Evolutionary conservation across 768 basidiomycete species (phyloP).

Genomic region (Podaxis sp.): DNA sequence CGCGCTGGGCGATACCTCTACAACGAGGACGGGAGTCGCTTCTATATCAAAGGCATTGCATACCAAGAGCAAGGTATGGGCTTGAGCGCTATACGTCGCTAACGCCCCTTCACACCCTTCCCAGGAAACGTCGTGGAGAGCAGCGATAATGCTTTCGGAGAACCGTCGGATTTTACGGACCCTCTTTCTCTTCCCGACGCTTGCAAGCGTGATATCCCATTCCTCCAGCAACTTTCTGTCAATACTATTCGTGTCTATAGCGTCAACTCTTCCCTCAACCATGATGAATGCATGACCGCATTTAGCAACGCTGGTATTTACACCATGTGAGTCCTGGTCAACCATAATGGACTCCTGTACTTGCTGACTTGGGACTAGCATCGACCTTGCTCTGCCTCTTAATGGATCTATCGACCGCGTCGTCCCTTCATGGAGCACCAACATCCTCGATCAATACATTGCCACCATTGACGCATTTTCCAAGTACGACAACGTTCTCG

Average conservation of each 20-base stretch:
- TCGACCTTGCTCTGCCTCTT: slow-evolving; percentile 81
- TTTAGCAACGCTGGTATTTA: slow-evolving; percentile 83
- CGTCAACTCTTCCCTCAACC: slow-evolving; percentile 77
- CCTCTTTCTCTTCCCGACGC: slow-evolving; percentile 63
- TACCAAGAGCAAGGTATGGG: slow-evolving; percentile 75
- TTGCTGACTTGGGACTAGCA: slow-evolving; percentile 37
- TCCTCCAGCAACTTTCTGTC: slow-evolving; percentile 68
- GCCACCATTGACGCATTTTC: slow-evolving; percentile 73
- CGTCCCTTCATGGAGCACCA: slow-evolving; percentile 75
- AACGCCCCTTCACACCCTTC: slow-evolving; percentile 8
- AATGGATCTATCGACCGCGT: slow-evolving; percentile 81
- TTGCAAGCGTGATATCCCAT: slow-evolving; percentile 78
- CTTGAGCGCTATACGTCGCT: neutral
- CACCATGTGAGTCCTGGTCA: slow-evolving; percentile 58
- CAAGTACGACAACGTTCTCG: slow-evolving; percentile 87
- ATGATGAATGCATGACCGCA: slow-evolving; percentile 80
- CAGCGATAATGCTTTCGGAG: slow-evolving; percentile 57
- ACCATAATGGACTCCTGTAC: neutral
- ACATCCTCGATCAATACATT: slow-evolving; percentile 74
- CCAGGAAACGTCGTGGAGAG: slow-evolving; percentile 39
- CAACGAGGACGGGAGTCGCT: slow-evolving; percentile 65
- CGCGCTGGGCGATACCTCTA: slow-evolving; percentile 81
- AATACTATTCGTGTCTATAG: slow-evolving; percentile 86
- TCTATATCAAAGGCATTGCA: slow-evolving; percentile 86
- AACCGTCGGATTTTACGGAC: slow-evolving; percentile 76